Evolutionary conservation across 2,329 filamentous ascomycete species (phyloP).

Genomic region (Stagonosporopsis cucurbitacearum): DNA sequence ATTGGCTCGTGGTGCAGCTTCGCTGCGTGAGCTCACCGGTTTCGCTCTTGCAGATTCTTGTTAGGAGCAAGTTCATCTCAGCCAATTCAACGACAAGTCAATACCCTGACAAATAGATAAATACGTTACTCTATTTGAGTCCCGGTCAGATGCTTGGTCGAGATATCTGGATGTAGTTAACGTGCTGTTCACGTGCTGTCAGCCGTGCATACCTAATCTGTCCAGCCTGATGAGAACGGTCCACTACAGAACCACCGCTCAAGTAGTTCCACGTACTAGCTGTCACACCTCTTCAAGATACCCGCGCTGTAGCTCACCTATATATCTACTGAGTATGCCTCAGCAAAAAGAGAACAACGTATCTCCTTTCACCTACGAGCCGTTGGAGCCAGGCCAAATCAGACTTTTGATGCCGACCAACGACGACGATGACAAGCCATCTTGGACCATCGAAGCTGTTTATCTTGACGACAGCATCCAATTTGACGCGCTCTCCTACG

Average conservation of each 20-base stretch:
- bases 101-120: background rate
- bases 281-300: background rate
- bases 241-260: background rate
- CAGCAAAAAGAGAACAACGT: background rate
- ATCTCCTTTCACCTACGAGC: background rate
- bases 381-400: background rate
- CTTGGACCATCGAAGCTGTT: background rate
- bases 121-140: background rate
- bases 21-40: background rate
- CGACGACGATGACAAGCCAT: background rate
- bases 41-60: background rate
- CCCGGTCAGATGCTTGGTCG: background rate
- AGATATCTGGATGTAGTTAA: background rate
- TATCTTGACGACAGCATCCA: background rate
- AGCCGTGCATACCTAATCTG: background rate
- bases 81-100: background rate
- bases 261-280: background rate
- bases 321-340: background rate
- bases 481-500: background rate
- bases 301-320: too few relatives aligned
- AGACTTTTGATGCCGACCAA: background rate
- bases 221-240: background rate
- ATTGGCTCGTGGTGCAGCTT: background rate
- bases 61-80: background rate
- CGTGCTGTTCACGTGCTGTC: background rate